These are phyloP conservation scores for Dovyalis caffra DNA, from an alignment of 345 rosid genomes.

Conservation along the genomic window DNA sequence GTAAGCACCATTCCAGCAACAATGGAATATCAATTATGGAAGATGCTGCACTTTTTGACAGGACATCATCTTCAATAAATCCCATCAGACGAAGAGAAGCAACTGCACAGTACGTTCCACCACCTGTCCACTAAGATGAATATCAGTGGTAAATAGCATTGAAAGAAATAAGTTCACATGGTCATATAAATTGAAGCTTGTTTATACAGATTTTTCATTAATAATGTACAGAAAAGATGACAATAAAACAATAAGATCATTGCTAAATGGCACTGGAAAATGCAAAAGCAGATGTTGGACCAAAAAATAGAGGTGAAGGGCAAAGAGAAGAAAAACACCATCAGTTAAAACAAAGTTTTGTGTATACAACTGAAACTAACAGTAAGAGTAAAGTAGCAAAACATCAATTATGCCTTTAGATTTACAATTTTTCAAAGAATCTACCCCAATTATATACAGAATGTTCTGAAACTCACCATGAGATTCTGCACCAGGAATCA, in stretches of 20 bases:
- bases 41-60: constrained; percentile 39
- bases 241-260: not conserved
- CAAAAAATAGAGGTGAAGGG: not conserved
- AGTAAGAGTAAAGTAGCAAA: constrained; percentile 3
- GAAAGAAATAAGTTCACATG: not conserved
- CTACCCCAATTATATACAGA: not conserved
- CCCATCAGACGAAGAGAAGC: constrained; percentile 90
- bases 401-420: not conserved
- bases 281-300: not conserved
- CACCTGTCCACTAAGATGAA: constrained; percentile 74
- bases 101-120: constrained; percentile 89
- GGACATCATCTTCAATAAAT: constrained; percentile 59
- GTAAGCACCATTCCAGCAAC: constrained; percentile 74
- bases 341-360: not conserved
- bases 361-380: not conserved
- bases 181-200: not conserved
- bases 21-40: constrained; percentile 46
- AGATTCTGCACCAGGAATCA: constrained; percentile 88
- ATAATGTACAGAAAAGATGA: not conserved
- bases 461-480: constrained; percentile 72
- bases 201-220: not conserved
- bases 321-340: not conserved
- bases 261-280: not conserved
- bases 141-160: constrained; percentile 36
- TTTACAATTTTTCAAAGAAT: not conserved